Conservation (phyloP, 352 stramenopile species). For the Globisporangium irregulare region DNA sequence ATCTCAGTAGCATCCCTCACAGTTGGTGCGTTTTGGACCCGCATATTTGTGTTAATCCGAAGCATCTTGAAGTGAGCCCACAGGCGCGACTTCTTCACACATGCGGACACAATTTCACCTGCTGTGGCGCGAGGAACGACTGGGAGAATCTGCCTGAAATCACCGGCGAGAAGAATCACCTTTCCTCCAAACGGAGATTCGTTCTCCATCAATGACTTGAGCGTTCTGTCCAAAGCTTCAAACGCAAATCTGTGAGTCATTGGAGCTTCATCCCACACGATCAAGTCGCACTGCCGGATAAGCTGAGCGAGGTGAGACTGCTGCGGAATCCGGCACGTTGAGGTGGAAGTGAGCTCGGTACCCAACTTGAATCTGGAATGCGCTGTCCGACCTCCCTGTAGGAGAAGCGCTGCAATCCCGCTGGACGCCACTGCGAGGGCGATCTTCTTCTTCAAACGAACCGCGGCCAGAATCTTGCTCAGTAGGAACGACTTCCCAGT, state of each 20-base stretch:
- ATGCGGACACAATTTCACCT: too few relatives aligned
- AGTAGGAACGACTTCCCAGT: not conserved
- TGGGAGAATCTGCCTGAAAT: too few relatives aligned
- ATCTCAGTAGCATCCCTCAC: too few relatives aligned
- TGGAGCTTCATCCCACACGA: not conserved
- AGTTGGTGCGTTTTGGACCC: too few relatives aligned
- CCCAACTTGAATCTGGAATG: constrained; percentile 1
- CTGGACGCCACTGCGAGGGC: not conserved
- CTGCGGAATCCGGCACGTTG: not conserved
- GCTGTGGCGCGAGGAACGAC: too few relatives aligned
- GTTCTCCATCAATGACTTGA: not conserved
- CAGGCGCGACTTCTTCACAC: too few relatives aligned
- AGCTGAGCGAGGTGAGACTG: not conserved
- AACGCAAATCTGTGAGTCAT: not conserved
- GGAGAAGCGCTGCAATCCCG: constrained; percentile 41
- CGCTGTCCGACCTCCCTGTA: not conserved
- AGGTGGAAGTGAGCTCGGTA: not conserved
- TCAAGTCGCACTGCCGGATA: not conserved
- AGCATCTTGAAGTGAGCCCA: too few relatives aligned
- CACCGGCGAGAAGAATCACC: too few relatives aligned
- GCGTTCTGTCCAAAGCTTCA: not conserved
- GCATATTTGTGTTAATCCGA: too few relatives aligned
- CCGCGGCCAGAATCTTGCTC: not conserved
- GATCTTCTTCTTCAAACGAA: not conserved
- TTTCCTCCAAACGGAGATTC: too few relatives aligned